Evolutionary conservation across 2,329 filamentous ascomycete genomes (phyloP).

Genomic region (Cryphonectria japonica): DNA sequence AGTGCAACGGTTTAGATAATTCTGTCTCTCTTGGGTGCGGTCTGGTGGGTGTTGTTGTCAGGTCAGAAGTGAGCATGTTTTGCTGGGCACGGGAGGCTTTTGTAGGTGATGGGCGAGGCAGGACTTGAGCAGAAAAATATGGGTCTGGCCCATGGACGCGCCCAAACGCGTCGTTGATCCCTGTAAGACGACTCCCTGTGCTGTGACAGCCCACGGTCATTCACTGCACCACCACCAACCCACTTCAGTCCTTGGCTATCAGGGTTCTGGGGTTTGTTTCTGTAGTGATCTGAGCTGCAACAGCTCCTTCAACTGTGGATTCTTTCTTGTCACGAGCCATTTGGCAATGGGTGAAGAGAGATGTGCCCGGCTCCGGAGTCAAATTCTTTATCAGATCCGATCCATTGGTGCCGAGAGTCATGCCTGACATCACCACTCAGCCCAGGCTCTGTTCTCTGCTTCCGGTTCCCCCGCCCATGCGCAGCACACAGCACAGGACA

Average conservation of each 20-base stretch:
- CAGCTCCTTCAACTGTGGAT: slow-evolving; percentile 8
- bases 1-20: slow-evolving; percentile 12
- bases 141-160: slow-evolving; percentile 5
- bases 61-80: slow-evolving; percentile 10
- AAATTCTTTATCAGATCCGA: slow-evolving; percentile 23
- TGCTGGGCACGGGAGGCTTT: slow-evolving; percentile 17
- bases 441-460: neutral
- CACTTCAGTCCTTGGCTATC: slow-evolving; percentile 11
- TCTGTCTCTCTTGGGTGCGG: slow-evolving; percentile 1
- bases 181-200: neutral
- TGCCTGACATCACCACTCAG: slow-evolving; percentile 16
- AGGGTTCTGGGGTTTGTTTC: slow-evolving; percentile 1
- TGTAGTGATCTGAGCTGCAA: neutral
- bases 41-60: slow-evolving; percentile 11
- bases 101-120: slow-evolving; percentile 19
- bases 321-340: neutral
- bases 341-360: neutral
- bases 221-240: slow-evolving; percentile 19
- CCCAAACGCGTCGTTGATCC: slow-evolving; percentile 11
- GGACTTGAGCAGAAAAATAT: slow-evolving; percentile 6
- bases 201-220: neutral
- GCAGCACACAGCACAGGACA: neutral
- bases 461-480: neutral
- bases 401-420: neutral
- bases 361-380: slow-evolving; percentile 3